A percentile compares a stretch with the other conserved stretches of the same genome.
Evolutionary conservation across 2,329 filamentous ascomycete species (phyloP).

Genomic region (Cercospora sesami): DNA sequence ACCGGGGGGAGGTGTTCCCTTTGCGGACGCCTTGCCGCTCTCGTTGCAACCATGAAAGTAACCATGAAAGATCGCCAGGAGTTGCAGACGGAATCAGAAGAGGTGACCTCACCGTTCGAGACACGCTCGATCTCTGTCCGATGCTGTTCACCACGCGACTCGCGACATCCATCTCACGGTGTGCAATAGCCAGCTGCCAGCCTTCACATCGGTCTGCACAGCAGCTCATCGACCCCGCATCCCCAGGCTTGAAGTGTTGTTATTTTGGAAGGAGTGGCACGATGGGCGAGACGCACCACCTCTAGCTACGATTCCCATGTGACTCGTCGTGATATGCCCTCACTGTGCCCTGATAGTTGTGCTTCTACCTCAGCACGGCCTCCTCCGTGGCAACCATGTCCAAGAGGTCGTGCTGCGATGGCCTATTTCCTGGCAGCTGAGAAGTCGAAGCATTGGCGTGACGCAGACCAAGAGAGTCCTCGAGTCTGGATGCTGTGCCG

Average conservation of each 20-base stretch:
- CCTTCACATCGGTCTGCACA: neutral
- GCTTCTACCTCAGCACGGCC: neutral
- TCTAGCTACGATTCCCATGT: neutral
- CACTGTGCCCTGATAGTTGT: neutral
- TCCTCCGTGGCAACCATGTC: neutral
- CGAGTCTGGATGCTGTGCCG: neutral
- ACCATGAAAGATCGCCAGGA: slow-evolving; percentile 5
- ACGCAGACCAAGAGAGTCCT: neutral
- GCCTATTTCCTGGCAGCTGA: neutral
- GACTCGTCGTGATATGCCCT: neutral
- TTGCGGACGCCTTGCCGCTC: slow-evolving; percentile 2
- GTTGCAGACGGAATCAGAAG: neutral
- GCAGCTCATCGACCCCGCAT: neutral
- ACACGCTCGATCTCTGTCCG: neutral
- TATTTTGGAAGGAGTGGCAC: neutral
- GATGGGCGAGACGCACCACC: neutral
- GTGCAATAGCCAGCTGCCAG: neutral
- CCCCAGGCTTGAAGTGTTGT: neutral
- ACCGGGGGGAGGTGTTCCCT: neutral
- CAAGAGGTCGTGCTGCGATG: neutral
- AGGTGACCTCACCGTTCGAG: neutral
- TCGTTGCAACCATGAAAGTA: neutral
- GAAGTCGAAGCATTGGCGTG: neutral
- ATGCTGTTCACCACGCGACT: neutral
- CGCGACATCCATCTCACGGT: neutral